Evolutionary conservation across 306 rosid species (phyloP), one percentile per base, ranked within the genome.

Genomic region (Lathyrus oleraceus): DNA sequence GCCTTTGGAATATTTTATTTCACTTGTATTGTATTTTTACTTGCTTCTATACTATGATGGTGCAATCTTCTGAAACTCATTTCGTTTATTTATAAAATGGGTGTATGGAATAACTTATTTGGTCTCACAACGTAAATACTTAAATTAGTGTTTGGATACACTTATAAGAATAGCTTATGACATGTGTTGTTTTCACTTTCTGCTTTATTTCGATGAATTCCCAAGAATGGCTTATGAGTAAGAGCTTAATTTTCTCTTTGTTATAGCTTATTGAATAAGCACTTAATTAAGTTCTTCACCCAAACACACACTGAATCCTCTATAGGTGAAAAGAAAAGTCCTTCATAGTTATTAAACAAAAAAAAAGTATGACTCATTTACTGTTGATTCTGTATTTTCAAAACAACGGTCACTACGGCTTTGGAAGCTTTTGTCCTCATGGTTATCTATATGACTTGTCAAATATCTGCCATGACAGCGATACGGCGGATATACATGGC

Each of bases 1-100:
- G 36, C 45, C 27, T 43, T 17, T 32, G 38, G 62, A 61, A 75
- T 49, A 48, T 36, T 16, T 7, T 38, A 12, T 2, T 58, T 66
- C 43, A 6, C 61, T 28, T 70, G 16, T 32, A 48, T 59, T 70
- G 48, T 65, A 44, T 47, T 65, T 58, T 35, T 27, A 39, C 52
- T 20, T 30, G 43, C 43, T 30, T 15, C 43, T 19, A 39, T 53
- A 17, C 27, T 52, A 6, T 61, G 59, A 39, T 65, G 61, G 61
- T 60, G 42, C 66, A 58, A 65, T 75, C 20, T 36, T 27, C 59
- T 56, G 52, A 21, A 70, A 62, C 54, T 16, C 19, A 8, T 63
- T 74, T 8, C 15, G 48, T 39, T 67, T 73, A 65, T 58, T 57
- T 57, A 52, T 20, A 9, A 13, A 57, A 27, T 20, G 17, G 17